A percentile compares a stretch with the other conserved stretches of the same genome.
Conservation (phyloP, 306 rosid genomes). For the Fragaria nilgerrensis region DNA sequence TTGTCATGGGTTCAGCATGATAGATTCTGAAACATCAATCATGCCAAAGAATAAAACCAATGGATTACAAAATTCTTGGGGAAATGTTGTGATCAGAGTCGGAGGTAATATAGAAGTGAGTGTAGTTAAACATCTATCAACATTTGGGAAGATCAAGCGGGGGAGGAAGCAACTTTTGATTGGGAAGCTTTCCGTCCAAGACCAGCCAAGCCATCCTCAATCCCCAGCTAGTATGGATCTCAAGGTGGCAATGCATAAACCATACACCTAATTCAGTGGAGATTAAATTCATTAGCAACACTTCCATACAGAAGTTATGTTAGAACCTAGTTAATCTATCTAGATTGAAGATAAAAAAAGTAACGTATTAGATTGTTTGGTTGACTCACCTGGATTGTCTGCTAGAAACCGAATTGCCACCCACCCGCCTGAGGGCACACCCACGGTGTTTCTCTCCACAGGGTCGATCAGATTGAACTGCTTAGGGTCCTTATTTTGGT, state of each 20-base stretch:
- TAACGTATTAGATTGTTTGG: neutral
- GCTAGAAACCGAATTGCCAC: constrained; percentile 58
- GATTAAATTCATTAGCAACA: neutral
- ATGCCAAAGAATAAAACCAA: constrained; percentile 7
- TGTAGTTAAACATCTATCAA: constrained; percentile 9
- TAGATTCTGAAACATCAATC: neutral
- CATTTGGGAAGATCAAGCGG: constrained; percentile 53
- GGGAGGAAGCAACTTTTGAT: constrained; percentile 49
- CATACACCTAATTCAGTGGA: constrained; percentile 35
- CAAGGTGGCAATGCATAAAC: constrained; percentile 62
- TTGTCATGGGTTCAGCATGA: neutral
- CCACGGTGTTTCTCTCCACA: constrained; percentile 51
- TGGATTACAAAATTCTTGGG: neutral
- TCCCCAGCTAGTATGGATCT: constrained; percentile 61
- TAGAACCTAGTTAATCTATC: neutral
- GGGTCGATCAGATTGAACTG: constrained; percentile 60
- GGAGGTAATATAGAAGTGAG: neutral
- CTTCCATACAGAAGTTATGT: neutral
- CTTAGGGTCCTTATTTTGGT: constrained; percentile 43
- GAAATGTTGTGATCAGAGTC: neutral
- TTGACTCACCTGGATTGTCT: constrained; percentile 56
- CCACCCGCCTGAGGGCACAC: constrained; percentile 73
- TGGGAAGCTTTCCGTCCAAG: constrained; percentile 45
- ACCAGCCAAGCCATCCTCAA: constrained; percentile 58
- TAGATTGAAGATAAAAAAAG: neutral